Evolutionary conservation across 345 rosid genomes (phyloP).

Genomic region (Streptanthus diversifolius): DNA sequence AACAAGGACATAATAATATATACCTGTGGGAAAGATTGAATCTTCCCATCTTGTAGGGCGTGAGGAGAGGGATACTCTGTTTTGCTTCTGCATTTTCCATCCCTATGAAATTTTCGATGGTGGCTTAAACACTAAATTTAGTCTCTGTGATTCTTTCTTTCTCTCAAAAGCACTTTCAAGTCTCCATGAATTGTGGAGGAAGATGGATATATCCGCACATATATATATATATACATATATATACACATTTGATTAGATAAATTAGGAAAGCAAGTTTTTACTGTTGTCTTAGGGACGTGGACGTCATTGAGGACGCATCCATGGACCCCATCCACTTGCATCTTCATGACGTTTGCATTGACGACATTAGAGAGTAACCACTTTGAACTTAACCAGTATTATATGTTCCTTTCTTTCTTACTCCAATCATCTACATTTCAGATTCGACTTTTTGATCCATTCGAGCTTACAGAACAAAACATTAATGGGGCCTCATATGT

Average conservation of each 20-base stretch:
- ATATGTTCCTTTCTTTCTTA: too few relatives aligned
- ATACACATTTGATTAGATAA: background rate
- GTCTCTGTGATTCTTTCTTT: background rate
- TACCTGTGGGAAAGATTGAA: conserved; percentile 33
- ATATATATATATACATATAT: background rate
- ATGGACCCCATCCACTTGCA: background rate
- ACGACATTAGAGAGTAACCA: conserved; percentile 10
- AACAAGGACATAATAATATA: background rate
- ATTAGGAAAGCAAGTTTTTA: background rate
- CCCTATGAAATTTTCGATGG: background rate
- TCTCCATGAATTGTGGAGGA: background rate
- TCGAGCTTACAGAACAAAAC: background rate
- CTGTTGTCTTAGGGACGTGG: background rate
- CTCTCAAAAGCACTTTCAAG: background rate
- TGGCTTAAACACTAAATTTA: background rate
- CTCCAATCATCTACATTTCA: too few relatives aligned
- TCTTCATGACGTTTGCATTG: conserved; percentile 18
- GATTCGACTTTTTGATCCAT: background rate
- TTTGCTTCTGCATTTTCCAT: conserved; percentile 15
- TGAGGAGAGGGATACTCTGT: conserved; percentile 30
- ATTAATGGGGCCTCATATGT: background rate
- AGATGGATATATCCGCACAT: background rate
- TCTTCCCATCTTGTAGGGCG: conserved; percentile 30
- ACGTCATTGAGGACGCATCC: conserved; percentile 22
- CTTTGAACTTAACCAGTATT: background rate